phyloP scores from a whole-genome alignment of 2,329 filamentous ascomycete genomes.

The Ciborinia camelliae region DNA sequence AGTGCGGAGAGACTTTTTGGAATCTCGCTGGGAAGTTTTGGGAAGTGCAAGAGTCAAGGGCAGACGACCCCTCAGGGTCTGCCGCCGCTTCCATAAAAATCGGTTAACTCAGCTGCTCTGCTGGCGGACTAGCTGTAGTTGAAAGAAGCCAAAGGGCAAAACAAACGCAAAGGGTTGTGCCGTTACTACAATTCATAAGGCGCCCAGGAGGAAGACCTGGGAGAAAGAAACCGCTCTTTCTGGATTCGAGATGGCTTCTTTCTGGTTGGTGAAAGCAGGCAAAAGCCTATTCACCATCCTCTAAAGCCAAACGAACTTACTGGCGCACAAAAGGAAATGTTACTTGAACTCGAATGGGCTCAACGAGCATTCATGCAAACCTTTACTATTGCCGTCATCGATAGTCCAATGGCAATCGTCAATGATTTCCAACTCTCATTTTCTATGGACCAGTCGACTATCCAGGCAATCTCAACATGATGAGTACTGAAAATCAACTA shows the following conservation, averaged over 20 bases:
- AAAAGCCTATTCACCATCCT: slow-evolving; percentile 20
- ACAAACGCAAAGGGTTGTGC: neutral
- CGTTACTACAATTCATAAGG: neutral
- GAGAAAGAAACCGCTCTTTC: neutral
- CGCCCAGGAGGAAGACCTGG: neutral
- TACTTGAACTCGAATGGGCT: slow-evolving; percentile 66
- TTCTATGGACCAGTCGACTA: too few relatives aligned
- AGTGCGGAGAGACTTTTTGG: too few relatives aligned
- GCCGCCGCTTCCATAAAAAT: neutral
- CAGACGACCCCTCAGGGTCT: neutral
- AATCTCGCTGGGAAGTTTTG: too few relatives aligned
- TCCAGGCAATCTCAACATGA: neutral
- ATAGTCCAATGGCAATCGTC: slow-evolving; percentile 53
- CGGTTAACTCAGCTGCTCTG: neutral
- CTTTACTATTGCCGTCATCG: slow-evolving; percentile 61
- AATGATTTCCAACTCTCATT: slow-evolving; percentile 43
- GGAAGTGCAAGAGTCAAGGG: neutral
- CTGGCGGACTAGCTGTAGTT: neutral
- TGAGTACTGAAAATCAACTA: neutral
- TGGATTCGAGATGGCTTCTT: neutral
- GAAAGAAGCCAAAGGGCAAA: neutral
- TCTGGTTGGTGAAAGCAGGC: slow-evolving; percentile 9
- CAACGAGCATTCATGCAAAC: slow-evolving; percentile 66
- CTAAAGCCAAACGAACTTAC: slow-evolving; percentile 53
- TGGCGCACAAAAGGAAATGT: slow-evolving; percentile 61